A percentile compares a stretch with the other conserved stretches of the same genome.
phyloP scores from a whole-genome alignment of 1,284 basidiomycete genomes.

The Pterula multifida region DNA sequence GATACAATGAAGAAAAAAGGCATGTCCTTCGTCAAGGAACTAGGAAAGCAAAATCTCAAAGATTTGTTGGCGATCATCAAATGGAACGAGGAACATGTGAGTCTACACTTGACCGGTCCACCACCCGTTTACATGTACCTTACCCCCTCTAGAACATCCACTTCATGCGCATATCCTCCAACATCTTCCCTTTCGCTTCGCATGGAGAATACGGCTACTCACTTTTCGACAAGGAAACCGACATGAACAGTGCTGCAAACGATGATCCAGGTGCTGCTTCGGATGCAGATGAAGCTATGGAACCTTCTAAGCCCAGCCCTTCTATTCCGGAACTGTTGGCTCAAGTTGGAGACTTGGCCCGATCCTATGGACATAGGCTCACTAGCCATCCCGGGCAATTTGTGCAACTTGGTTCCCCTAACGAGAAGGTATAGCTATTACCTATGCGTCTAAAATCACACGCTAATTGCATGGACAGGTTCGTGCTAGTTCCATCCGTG shows the following conservation, averaged over 20 bases:
- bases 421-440: constrained; percentile 62
- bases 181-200: constrained; percentile 87
- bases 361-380: constrained; percentile 66
- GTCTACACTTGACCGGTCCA: constrained; percentile 10
- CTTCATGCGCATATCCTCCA: constrained; percentile 77
- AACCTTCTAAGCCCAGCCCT: background rate
- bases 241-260: constrained; percentile 38
- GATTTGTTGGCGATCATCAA: constrained; percentile 67
- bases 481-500: constrained; percentile 32
- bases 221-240: constrained; percentile 31
- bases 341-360: constrained; percentile 63
- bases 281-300: constrained; percentile 6
- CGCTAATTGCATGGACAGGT: background rate
- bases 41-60: constrained; percentile 64
- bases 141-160: constrained; percentile 38
- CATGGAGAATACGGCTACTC: constrained; percentile 74
- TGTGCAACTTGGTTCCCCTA: constrained; percentile 76
- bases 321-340: constrained; percentile 20
- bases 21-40: constrained; percentile 66
- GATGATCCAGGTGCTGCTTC: background rate
- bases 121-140: background rate
- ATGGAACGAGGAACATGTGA: constrained; percentile 75
- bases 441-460: too few relatives aligned
- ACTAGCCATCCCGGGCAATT: constrained; percentile 86
- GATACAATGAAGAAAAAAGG: constrained; percentile 76